Evolutionary conservation across 1,284 basidiomycete genomes (phyloP).

Genomic region (Xanthoconium separans): DNA sequence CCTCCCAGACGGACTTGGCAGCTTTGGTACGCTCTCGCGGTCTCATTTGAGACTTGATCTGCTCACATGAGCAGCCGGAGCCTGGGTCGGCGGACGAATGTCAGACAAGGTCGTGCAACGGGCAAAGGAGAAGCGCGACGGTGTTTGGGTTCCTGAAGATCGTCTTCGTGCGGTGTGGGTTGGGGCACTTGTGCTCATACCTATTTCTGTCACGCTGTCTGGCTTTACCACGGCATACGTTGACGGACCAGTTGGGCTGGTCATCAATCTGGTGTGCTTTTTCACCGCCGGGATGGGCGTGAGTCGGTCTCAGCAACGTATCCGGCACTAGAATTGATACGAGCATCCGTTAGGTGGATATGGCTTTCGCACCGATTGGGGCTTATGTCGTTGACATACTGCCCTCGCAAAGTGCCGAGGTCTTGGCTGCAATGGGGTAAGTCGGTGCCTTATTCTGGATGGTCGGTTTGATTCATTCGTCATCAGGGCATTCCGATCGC

Average conservation of each 20-base stretch:
- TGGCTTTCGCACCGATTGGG: slow-evolving; percentile 49
- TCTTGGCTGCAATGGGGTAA: slow-evolving; percentile 46
- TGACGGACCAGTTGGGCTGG: slow-evolving; percentile 39
- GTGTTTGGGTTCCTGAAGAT: slow-evolving; percentile 58
- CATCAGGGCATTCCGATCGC: slow-evolving; percentile 43
- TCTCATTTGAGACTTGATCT: neutral
- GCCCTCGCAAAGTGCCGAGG: slow-evolving; percentile 52
- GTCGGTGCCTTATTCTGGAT: neutral
- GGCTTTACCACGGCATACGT: slow-evolving; percentile 36
- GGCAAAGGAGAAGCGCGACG: slow-evolving; percentile 49
- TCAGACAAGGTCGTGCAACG: slow-evolving; percentile 50
- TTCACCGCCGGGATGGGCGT: slow-evolving; percentile 54
- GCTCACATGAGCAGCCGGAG: slow-evolving; percentile 41
- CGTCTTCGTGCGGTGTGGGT: slow-evolving; percentile 50
- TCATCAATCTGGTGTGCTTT: slow-evolving; percentile 41
- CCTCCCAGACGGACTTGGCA: slow-evolving; percentile 59
- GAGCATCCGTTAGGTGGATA: slow-evolving; percentile 36
- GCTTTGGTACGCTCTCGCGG: slow-evolving; percentile 44
- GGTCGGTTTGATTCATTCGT: neutral
- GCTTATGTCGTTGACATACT: slow-evolving; percentile 60
- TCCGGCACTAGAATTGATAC: neutral
- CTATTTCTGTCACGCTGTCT: slow-evolving; percentile 25
- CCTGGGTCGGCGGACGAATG: slow-evolving; percentile 49
- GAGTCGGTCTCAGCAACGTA: slow-evolving; percentile 11
- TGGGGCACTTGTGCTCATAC: slow-evolving; percentile 45